Evolutionary conservation across 345 rosid genomes (phyloP).

Genomic region (Boechera retrofracta): DNA sequence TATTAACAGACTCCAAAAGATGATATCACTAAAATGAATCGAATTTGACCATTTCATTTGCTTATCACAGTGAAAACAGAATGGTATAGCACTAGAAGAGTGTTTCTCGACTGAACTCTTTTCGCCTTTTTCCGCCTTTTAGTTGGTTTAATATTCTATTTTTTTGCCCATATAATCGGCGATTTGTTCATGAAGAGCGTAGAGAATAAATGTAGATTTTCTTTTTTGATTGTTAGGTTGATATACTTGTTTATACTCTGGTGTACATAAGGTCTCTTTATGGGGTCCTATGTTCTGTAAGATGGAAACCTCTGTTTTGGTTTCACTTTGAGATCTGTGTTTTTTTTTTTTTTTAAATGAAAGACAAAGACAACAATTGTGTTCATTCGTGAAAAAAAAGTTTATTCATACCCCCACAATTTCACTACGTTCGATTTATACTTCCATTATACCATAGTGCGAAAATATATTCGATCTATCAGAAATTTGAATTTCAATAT

Average conservation of each 20-base stretch:
- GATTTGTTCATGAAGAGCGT: constrained; percentile 34
- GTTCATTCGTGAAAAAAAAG: not conserved
- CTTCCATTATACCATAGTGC: no score
- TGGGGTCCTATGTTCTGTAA: constrained; percentile 40
- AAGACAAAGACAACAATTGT: constrained; percentile 9
- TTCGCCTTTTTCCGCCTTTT: constrained; percentile 21
- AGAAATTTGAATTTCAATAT: no score
- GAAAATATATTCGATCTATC: no score
- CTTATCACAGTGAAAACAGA: constrained; percentile 28
- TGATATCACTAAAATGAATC: constrained; percentile 34
- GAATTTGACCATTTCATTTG: constrained; percentile 8
- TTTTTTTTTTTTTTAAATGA: constrained; percentile 15
- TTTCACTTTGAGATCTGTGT: constrained; percentile 24
- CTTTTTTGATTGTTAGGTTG: constrained; percentile 27
- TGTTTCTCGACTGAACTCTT: constrained; percentile 33
- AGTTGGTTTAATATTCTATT: constrained; percentile 2
- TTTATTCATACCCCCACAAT: no score
- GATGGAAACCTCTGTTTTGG: constrained; percentile 34
- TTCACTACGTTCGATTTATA: no score
- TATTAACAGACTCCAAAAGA: constrained; percentile 49
- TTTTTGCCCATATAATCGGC: constrained; percentile 11
- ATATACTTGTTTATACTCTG: constrained; percentile 32
- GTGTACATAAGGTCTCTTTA: constrained; percentile 46
- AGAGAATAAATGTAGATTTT: constrained; percentile 39
- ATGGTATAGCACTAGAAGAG: constrained; percentile 32